Conservation (phyloP, 441 rosid species). For the Metrosideros polymorpha region DNA sequence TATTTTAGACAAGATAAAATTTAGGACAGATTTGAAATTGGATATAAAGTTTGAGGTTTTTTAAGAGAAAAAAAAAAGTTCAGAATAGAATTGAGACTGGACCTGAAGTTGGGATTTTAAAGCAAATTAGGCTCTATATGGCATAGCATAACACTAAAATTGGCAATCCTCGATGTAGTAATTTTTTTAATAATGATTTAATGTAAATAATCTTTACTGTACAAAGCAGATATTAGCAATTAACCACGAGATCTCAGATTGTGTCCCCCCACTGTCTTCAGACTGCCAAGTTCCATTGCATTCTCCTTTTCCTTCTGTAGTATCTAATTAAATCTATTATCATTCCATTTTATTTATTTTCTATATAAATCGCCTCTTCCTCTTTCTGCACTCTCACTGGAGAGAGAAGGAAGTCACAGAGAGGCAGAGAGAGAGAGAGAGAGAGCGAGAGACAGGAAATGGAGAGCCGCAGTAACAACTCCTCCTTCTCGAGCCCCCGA, state of each 20-base stretch:
- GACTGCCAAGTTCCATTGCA: neutral
- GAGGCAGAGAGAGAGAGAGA: neutral
- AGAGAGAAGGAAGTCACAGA: neutral
- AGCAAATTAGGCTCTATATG: neutral
- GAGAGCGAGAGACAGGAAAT: slow-evolving; percentile 3
- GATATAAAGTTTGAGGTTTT: no score
- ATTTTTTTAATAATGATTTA: no score
- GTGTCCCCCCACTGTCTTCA: neutral
- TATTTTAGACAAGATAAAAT: no score
- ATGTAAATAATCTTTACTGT: neutral
- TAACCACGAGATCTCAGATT: neutral
- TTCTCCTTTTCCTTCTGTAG: neutral
- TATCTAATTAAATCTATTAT: neutral
- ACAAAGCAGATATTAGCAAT: neutral
- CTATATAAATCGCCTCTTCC: slow-evolving; percentile 1
- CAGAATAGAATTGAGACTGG: no score
- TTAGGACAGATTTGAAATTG: no score
- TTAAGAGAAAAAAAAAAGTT: no score
- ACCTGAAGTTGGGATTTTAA: no score
- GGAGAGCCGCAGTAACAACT: slow-evolving; percentile 19
- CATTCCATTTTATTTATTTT: neutral
- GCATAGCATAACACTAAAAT: neutral
- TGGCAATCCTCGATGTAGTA: neutral
- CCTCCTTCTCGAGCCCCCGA: slow-evolving; percentile 52
- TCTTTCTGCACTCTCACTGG: neutral